phyloP scores from a whole-genome alignment of 495 filamentous ascomycete species.

The Parathielavia hyrcaniae region DNA sequence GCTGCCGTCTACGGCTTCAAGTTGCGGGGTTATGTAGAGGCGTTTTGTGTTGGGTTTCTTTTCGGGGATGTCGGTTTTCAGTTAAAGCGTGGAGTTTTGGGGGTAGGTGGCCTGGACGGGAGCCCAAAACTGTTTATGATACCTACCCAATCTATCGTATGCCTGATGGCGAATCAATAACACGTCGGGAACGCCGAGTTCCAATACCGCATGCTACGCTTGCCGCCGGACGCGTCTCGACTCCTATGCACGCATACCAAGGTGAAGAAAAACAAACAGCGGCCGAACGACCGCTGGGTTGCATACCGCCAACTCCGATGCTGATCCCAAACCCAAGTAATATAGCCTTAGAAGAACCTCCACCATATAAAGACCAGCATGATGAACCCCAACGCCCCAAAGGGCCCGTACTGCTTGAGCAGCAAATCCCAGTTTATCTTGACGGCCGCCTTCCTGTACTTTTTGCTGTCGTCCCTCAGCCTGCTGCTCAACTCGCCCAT shows the following conservation, averaged over 20 bases:
- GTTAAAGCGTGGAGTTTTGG: not conserved
- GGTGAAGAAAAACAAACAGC: not conserved
- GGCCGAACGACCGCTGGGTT: conserved; percentile 1
- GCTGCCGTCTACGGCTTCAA: conserved; percentile 14
- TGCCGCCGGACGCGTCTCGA: not conserved
- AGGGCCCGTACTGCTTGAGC: conserved; percentile 92
- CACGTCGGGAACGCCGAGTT: too few species aligned
- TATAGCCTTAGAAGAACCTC: conserved; percentile 67
- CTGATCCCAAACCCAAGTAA: not conserved
- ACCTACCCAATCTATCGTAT: too few species aligned
- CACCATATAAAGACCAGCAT: conserved; percentile 84
- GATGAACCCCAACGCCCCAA: conserved; percentile 70
- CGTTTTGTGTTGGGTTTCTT: conserved; percentile 17
- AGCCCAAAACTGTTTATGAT: not conserved
- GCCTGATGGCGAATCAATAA: not conserved
- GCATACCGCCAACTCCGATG: conserved; percentile 10
- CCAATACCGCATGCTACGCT: not conserved
- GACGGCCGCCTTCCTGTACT: conserved; percentile 87
- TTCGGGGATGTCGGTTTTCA: not conserved
- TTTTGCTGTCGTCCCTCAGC: conserved; percentile 84
- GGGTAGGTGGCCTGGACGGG: not conserved
- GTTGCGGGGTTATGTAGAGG: conserved; percentile 39
- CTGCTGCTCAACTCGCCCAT: conserved; percentile 93
- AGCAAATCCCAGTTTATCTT: conserved; percentile 98
- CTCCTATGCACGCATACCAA: not conserved